Conservation (phyloP, 345 rosid species). For the Hypericum perforatum region DNA sequence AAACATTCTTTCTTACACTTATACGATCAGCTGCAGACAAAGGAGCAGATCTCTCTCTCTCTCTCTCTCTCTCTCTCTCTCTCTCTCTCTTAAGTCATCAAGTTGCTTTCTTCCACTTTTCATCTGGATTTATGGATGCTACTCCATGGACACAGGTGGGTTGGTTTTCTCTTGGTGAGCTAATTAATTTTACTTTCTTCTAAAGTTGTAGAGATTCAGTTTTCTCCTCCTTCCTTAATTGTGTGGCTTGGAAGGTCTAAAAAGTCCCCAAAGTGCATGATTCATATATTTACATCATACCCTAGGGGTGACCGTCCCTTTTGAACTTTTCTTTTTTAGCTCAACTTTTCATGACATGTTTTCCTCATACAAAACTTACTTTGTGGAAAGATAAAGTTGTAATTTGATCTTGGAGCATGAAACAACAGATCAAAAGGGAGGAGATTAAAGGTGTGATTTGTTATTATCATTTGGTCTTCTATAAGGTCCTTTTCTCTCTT, state of each 20-base stretch:
- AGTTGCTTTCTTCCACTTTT: constrained; percentile 24
- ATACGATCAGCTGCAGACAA: constrained; percentile 38
- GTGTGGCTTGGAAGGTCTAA: constrained; percentile 3
- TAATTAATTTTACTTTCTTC: not conserved
- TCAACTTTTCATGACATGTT: constrained; percentile 16
- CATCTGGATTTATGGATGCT: constrained; percentile 39
- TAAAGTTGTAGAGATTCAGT: not conserved
- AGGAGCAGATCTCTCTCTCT: constrained; percentile 8
- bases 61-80: constrained; percentile 16
- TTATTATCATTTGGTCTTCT: constrained; percentile 15
- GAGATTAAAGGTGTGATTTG: constrained; percentile 14
- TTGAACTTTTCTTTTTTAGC: constrained; percentile 3
- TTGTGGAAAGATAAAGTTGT: constrained; percentile 4
- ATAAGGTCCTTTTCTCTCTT: not conserved
- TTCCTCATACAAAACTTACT: constrained; percentile 11
- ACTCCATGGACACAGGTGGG: constrained; percentile 41
- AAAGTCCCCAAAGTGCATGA: not conserved
- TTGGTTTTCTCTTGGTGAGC: constrained; percentile 2
- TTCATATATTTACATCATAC: too few relatives aligned
- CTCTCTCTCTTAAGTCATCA: constrained; percentile 43
- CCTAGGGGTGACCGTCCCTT: not conserved
- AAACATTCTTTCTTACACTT: constrained; percentile 45
- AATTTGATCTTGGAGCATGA: too few relatives aligned
- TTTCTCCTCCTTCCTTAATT: not conserved
- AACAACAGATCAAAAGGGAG: not conserved